Conservation (phyloP, 2,329 filamentous ascomycete species). For the Colletotrichum australisinense region DNA sequence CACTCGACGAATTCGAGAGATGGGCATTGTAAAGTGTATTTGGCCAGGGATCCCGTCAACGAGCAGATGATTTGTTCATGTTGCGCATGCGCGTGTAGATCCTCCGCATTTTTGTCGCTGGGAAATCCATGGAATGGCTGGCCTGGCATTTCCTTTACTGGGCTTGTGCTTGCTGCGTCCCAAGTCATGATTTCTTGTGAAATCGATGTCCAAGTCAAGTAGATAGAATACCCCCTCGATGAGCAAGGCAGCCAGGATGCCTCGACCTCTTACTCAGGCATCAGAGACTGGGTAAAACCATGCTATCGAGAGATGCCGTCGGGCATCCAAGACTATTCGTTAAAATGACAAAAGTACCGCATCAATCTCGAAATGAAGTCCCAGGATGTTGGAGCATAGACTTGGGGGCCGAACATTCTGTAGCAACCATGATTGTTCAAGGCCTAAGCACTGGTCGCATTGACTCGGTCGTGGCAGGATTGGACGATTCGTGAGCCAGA, state of each 20-base stretch:
- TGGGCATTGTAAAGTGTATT: neutral
- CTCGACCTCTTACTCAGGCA: neutral
- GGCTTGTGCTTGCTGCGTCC: neutral
- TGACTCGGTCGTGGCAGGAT: conserved; percentile 13
- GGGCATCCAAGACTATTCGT: neutral
- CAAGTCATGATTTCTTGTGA: neutral
- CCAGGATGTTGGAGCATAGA: neutral
- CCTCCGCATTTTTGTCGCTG: conserved; percentile 5
- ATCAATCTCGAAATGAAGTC: conserved; percentile 22
- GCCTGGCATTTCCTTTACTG: neutral
- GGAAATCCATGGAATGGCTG: conserved; percentile 11
- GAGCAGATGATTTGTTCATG: conserved; percentile 1
- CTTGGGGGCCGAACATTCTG: conserved; percentile 2
- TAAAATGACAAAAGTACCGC: neutral
- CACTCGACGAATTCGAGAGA: neutral
- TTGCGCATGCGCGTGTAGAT: conserved; percentile 24
- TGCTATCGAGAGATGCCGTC: neutral
- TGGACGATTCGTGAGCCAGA: neutral
- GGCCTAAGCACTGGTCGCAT: conserved; percentile 4
- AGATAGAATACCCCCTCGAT: neutral
- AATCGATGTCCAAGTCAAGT: neutral
- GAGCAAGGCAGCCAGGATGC: neutral
- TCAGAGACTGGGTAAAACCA: neutral
- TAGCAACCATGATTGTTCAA: neutral
- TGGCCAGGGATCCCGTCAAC: neutral